These are phyloP conservation scores for Peronospora tabacina DNA, from an alignment of 352 stramenopile genomes.

Conservation along the genomic window DNA sequence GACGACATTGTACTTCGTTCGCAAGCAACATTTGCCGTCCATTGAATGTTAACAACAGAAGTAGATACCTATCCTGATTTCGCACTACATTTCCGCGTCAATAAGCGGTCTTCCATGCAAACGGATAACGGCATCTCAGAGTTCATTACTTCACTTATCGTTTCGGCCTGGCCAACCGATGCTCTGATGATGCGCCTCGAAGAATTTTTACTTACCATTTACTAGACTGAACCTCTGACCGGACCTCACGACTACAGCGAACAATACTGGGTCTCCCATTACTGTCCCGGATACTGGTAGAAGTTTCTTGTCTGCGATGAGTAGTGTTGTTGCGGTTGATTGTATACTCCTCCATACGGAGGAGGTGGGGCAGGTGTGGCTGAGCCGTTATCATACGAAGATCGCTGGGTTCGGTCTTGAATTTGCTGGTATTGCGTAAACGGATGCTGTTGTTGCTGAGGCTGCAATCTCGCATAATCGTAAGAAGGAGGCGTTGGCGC, in stretches of 20 bases:
- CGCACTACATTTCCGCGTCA: no score
- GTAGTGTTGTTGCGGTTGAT: constrained; percentile 26
- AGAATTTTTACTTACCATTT: background rate
- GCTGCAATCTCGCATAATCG: constrained; percentile 30
- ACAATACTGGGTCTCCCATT: constrained; percentile 21
- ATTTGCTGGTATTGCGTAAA: constrained; percentile 41
- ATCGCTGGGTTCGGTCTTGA: constrained; percentile 6
- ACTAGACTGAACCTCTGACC: constrained; percentile 23
- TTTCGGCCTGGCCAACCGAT: background rate
- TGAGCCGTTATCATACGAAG: constrained; percentile 23
- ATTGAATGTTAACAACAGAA: no score
- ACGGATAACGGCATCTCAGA: background rate
- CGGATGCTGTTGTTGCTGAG: constrained; percentile 29
- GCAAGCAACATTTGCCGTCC: no score
- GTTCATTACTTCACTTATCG: background rate
- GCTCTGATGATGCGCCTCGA: background rate
- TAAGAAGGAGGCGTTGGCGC: constrained; percentile 26
- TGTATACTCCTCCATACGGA: constrained; percentile 39
- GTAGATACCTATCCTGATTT: no score
- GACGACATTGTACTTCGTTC: no score
- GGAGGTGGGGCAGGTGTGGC: constrained; percentile 27
- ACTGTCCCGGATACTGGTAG: constrained; percentile 43
- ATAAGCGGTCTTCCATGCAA: background rate
- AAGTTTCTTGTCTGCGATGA: constrained; percentile 26
- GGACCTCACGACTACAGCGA: constrained; percentile 16